These are phyloP conservation scores for Aureobasidium sp. DNA, from an alignment of 2,329 filamentous ascomycete genomes.

Conservation along the genomic window DNA sequence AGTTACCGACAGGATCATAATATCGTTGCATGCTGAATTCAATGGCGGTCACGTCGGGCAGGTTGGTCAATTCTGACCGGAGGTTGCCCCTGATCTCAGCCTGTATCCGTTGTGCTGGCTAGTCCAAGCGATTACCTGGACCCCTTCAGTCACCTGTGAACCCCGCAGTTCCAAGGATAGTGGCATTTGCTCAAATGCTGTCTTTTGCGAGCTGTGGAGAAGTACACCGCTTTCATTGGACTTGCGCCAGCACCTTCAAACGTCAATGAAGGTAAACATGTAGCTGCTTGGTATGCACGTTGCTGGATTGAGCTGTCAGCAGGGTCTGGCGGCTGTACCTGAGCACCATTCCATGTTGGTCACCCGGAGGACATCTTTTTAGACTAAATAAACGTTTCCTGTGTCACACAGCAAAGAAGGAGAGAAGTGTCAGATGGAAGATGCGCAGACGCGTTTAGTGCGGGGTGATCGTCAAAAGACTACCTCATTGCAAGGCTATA, in stretches of 20 bases:
- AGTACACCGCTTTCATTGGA: not conserved
- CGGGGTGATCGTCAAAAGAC: not conserved
- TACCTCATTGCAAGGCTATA: not conserved
- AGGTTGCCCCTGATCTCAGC: not conserved
- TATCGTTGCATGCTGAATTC: not conserved
- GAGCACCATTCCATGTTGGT: not conserved
- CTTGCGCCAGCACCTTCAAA: not conserved
- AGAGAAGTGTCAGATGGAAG: not conserved
- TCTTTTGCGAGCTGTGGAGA: not conserved
- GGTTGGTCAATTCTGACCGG: not conserved
- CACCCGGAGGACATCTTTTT: not conserved
- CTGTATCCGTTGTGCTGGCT: not conserved
- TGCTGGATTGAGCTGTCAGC: not conserved
- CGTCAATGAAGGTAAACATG: not conserved
- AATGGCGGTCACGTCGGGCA: not conserved
- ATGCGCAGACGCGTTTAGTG: not conserved
- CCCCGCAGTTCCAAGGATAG: not conserved
- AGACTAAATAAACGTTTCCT: not conserved
- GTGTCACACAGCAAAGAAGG: not conserved
- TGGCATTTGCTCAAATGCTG: not conserved
- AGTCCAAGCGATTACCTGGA: not conserved
- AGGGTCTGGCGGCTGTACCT: not conserved
- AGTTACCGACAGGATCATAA: not conserved
- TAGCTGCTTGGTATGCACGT: not conserved
- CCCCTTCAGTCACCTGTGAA: not conserved